phyloP scores from a whole-genome alignment of 805 yeast genomes.

The Saturnispora serradocipensis region DNA sequence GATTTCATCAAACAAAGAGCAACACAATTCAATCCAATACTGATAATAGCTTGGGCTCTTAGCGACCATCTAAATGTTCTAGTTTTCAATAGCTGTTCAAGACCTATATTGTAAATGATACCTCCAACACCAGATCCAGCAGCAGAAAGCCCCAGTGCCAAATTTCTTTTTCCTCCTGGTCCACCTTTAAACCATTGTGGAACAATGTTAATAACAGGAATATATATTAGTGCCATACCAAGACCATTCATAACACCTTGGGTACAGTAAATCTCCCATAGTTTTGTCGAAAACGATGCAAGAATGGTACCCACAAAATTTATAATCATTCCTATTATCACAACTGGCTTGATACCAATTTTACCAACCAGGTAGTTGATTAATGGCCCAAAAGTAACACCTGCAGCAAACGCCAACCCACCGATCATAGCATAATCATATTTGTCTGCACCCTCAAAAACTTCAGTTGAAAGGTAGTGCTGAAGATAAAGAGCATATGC shows the following conservation, averaged over 20 bases:
- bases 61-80: conserved; percentile 40
- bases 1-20: conserved; percentile 31
- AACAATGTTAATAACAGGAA: conserved; percentile 49
- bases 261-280: conserved; percentile 61
- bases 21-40: conserved; percentile 27
- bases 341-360: conserved; percentile 33
- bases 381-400: conserved; percentile 40
- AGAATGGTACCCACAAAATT: conserved; percentile 49
- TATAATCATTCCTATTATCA: conserved; percentile 38
- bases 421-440: conserved; percentile 60
- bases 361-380: conserved; percentile 37
- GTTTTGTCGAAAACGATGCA: conserved; percentile 48
- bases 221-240: conserved; percentile 46
- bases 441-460: conserved; percentile 45
- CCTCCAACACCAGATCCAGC: conserved; percentile 51
- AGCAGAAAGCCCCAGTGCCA: conserved; percentile 39
- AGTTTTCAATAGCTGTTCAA: conserved; percentile 34
- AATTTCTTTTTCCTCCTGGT: conserved; percentile 41
- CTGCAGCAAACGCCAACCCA: conserved; percentile 54
- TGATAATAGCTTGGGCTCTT: conserved; percentile 37
- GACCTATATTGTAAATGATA: conserved; percentile 37
- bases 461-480: conserved; percentile 40
- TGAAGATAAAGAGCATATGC: conserved; percentile 59
- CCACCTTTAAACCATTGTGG: conserved; percentile 56
- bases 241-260: conserved; percentile 60